Evolutionary conservation across 768 basidiomycete species (phyloP), one percentile per base, ranked within the genome.

Genomic region (Trametes cingulata): DNA sequence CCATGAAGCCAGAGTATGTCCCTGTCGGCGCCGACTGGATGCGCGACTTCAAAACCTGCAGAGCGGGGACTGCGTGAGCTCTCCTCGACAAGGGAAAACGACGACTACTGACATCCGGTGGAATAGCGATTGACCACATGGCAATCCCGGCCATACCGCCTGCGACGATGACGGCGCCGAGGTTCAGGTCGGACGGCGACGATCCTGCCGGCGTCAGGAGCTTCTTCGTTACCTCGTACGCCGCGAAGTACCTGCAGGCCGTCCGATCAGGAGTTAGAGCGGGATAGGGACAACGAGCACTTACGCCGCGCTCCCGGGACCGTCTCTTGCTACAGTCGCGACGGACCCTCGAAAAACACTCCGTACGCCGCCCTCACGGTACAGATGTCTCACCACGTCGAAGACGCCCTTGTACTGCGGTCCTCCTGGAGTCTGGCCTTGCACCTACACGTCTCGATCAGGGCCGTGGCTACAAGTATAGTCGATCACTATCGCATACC

Each of bases 121-220:
- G 97, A 66, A 99, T 97, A 24, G 93, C 96, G 66, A 98, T 80
- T 17, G 91, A 80, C 97, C 97, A 99, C 97, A 99, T 98, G 37
- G 95, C 95, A 5, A 98, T 84, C 66, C 97, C 97, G 1, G 97
- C 97, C 40, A 85, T 87, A 53, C 95, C 97, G 65, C 97, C 97
- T 52, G 96, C 94, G 55, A 95, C 60, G 65, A 98, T 90, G 67
- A 98, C 84, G 17, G 91, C 89, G 33, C 90, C 82, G 25, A 99
- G 80, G 67, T 93, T 90, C 58, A 98, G 81, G 49, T 93, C 87
- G 37, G 85, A 80, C 2, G 91, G 82, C n/a, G 88, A 87, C 17
- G 90, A 79, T 33, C 91, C 91, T 40, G 82, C 83, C 7, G 94
- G 92, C 13, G 90, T 93, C 62, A 99, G 75, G 1, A 82, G 76